These are phyloP conservation scores for Saprolegnia parasitica DNA, from an alignment of 352 stramenopile species.

Conservation along the genomic window DNA sequence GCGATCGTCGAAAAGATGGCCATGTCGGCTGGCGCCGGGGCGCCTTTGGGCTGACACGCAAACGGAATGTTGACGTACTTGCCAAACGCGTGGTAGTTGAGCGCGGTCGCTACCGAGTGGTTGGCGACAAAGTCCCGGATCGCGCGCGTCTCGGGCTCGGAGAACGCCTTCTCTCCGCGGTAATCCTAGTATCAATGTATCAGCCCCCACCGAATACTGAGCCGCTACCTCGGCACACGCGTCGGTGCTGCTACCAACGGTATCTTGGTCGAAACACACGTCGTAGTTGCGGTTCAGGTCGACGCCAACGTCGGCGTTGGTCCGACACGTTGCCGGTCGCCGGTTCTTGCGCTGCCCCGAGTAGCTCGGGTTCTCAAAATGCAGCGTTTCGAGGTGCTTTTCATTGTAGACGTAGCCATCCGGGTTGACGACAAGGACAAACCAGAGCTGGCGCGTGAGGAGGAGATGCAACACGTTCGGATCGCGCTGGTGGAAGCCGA, in stretches of 20 bases:
- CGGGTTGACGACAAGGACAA: constrained; percentile 76
- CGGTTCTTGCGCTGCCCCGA: constrained; percentile 66
- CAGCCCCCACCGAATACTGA: too few species aligned
- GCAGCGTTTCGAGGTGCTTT: constrained; percentile 31
- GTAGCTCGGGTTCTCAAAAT: background rate
- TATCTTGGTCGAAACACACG: constrained; percentile 62
- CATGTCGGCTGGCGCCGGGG: constrained; percentile 35
- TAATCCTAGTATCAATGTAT: constrained; percentile 39
- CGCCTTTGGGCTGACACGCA: constrained; percentile 60
- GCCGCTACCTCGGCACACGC: constrained; percentile 57
- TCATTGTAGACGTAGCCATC: constrained; percentile 80
- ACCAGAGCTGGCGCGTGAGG: constrained; percentile 71
- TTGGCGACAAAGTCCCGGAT: constrained; percentile 64
- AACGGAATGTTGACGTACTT: constrained; percentile 81
- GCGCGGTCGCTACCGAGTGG: constrained; percentile 51
- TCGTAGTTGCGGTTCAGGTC: constrained; percentile 86
- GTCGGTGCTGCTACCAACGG: constrained; percentile 55
- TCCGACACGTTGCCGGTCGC: background rate
- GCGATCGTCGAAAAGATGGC: constrained; percentile 50
- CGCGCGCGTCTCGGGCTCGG: constrained; percentile 72
- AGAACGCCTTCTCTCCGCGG: constrained; percentile 59
- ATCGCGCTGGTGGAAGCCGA: constrained; percentile 54
- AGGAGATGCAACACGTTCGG: constrained; percentile 50
- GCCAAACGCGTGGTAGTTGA: constrained; percentile 86
- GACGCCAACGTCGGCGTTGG: constrained; percentile 36